phyloP scores from a whole-genome alignment of 2,329 filamentous ascomycete genomes.

The Venturia pyrina region DNA sequence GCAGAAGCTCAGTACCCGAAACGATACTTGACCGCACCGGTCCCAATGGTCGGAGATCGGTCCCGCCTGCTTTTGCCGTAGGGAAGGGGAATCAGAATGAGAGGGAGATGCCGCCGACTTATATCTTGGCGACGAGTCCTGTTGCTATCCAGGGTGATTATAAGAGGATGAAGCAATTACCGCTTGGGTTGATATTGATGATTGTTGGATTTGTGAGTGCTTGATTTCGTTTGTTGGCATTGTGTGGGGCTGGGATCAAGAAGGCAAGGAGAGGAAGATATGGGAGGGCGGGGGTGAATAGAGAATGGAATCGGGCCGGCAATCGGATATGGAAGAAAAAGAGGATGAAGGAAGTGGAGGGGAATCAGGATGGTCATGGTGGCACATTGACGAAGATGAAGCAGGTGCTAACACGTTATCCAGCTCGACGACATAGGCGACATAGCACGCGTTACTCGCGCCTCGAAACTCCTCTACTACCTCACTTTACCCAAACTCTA shows the following conservation, averaged over 20 bases:
- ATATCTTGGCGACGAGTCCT: background rate
- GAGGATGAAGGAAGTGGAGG: background rate
- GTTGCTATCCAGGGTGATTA: background rate
- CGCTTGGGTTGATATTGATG: background rate
- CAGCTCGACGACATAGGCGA: constrained; percentile 49
- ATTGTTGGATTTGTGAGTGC: constrained; percentile 1
- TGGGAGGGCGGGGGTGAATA: background rate
- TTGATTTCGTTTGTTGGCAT: background rate
- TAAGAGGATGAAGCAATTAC: background rate
- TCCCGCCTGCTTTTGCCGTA: background rate
- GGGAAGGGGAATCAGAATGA: background rate
- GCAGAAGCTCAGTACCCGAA: background rate
- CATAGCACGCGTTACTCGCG: constrained; percentile 49
- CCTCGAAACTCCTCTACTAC: constrained; percentile 53
- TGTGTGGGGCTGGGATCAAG: too few species aligned
- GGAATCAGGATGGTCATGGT: background rate
- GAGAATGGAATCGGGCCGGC: background rate
- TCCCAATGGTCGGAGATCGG: background rate
- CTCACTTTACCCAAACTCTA: constrained; percentile 55
- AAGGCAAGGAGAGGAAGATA: background rate
- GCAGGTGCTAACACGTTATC: background rate
- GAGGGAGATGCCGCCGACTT: background rate
- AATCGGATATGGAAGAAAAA: background rate
- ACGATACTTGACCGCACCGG: background rate
- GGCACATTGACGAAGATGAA: background rate